phyloP scores from a whole-genome alignment of 805 yeast genomes.

The Candida gorgasii region DNA sequence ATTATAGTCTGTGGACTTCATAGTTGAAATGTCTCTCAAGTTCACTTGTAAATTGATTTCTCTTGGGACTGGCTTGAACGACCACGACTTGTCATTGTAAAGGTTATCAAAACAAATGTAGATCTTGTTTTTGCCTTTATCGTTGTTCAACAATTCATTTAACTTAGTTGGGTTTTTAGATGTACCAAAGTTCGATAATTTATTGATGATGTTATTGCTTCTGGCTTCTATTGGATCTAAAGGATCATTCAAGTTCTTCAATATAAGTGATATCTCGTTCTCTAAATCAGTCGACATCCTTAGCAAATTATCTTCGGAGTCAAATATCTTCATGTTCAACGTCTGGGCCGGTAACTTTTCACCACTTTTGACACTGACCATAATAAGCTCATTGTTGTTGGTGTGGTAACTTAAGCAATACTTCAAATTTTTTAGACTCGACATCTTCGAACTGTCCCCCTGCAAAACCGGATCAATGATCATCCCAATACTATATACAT shows the following conservation, averaged over 20 bases:
- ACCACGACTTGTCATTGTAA: constrained; percentile 44
- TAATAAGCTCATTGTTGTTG: constrained; percentile 36
- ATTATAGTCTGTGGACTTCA: constrained; percentile 37
- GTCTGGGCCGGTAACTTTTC: constrained; percentile 32
- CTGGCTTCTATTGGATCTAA: constrained; percentile 4
- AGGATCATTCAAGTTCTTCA: constrained; percentile 38
- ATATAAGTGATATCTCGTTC: constrained; percentile 33
- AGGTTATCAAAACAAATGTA: constrained; percentile 45
- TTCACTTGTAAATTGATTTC: constrained; percentile 37
- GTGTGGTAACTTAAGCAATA: constrained; percentile 41
- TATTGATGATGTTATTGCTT: constrained; percentile 12
- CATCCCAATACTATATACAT: constrained; percentile 31
- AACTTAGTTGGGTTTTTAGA: constrained; percentile 11
- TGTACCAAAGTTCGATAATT: constrained; percentile 9
- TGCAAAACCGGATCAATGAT: constrained; percentile 32
- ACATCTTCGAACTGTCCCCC: constrained; percentile 30
- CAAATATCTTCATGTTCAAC: constrained; percentile 38
- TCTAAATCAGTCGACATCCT: constrained; percentile 32
- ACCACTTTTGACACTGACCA: constrained; percentile 33
- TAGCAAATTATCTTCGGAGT: constrained; percentile 35
- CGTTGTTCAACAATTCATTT: constrained; percentile 19
- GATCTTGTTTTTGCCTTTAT: constrained; percentile 29
- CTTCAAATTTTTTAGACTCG: constrained; percentile 29
- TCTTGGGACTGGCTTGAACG: constrained; percentile 31
- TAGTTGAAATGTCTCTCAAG: constrained; percentile 34